These are phyloP conservation scores for Starmerella powellii DNA, from an alignment of 805 yeast genomes.

Conservation along the genomic window DNA sequence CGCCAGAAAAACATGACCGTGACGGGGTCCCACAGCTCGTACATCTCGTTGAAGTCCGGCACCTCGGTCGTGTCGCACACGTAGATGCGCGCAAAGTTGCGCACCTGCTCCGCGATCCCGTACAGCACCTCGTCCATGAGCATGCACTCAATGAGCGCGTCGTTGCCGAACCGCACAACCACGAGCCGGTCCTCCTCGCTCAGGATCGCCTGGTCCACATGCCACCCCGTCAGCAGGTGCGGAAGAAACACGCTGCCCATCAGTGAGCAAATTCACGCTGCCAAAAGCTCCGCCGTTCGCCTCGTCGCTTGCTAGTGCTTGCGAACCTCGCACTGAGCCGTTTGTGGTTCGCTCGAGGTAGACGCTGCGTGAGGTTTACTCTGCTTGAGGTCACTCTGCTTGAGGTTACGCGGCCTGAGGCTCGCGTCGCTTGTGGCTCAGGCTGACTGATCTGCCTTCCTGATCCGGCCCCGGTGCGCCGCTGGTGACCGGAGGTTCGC, in stretches of 20 bases:
- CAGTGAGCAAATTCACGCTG: not conserved
- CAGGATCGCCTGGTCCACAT: conserved; percentile 92
- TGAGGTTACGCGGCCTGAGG: too few relatives aligned
- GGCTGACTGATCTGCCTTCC: not conserved
- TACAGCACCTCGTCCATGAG: conserved; percentile 78
- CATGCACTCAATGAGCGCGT: conserved; percentile 65
- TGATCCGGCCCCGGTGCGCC: not conserved
- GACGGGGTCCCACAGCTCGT: conserved; percentile 80
- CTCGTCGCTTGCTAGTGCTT: too few relatives aligned
- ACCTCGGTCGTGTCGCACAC: conserved; percentile 82
- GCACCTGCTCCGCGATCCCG: conserved; percentile 67
- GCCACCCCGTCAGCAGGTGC: conserved; percentile 81
- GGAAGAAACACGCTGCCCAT: conserved; percentile 81
- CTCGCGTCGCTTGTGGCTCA: too few relatives aligned
- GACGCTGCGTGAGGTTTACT: too few relatives aligned
- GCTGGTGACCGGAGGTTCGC: not conserved
- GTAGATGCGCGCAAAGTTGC: conserved; percentile 78
- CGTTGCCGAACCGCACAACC: conserved; percentile 78
- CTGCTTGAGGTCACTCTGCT: too few relatives aligned
- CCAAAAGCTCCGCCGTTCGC: too few relatives aligned
- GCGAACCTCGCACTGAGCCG: too few relatives aligned
- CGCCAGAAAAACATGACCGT: conserved; percentile 87
- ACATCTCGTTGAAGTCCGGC: conserved; percentile 82
- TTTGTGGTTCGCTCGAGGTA: too few relatives aligned
- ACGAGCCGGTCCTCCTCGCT: conserved; percentile 79